Base-by-base conservation (phyloP, 495 filamentous ascomycete genomes). In the Amniculicola lignicola region DNA sequence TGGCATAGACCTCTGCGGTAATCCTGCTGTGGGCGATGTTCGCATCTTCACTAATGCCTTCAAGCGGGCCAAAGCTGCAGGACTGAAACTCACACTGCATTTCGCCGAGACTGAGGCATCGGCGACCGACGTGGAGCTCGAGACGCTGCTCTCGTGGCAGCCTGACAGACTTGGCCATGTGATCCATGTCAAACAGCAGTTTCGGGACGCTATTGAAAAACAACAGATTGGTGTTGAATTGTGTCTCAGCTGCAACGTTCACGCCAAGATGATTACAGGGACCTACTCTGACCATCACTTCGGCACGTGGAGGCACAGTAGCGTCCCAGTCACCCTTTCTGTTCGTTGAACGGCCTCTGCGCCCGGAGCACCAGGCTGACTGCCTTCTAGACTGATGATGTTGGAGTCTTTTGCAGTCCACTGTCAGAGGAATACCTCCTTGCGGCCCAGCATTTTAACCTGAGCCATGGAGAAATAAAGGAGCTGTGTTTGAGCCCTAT, bases 361-460 rank as follows among this genome's bases (percentile, higher is more conserved):
- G 1, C 4, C 19, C 22, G 21, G 25, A 33, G 16, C 33, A 15
- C 18, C 21, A 21, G 48, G 39, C 62, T 57, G 27, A 44, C 15
- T 0, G 14, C 9, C 33, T n/a, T 22, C 11, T 57, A 91, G 88
- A 94, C 88, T 1, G 89, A 94, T 69, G 89, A 94, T 70, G 87
- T 95, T 18, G 89, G 89, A 1, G 80, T 93, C 33, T 92, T 95
- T 52, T 83, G 81, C 35, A 90, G 85, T 67, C 77, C 79, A 0
- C 70, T 92, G n/a, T 90, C 85, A 11, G 84, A 90, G 57, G 89
- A 95, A 63, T 91, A 91, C 62, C 66, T 74, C 3, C 79, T 94
- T 14, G 85, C 85, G 11, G 82, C 85, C 2, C 67, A 86, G 67
- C 81, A 90, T 64, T 93, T 93, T 62, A 68, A 70, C 0, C 70